Conservation (phyloP, 192 early-diverging fungal genomes). For the Lunasporangiospora selenospora region DNA sequence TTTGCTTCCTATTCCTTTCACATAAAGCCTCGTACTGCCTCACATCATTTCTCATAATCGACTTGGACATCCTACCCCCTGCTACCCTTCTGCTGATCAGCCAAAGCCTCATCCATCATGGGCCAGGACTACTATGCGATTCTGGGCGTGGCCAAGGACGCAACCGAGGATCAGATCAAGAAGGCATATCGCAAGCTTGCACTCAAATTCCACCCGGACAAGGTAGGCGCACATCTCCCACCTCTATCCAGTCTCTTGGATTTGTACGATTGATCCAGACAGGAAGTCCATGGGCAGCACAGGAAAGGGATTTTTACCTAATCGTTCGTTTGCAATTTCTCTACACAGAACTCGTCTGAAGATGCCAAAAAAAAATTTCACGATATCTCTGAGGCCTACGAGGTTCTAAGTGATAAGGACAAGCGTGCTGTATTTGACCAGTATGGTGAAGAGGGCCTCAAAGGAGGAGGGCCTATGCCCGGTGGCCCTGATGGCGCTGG, state of each 20-base stretch:
- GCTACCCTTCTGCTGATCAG: no score
- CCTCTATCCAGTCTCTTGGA: no score
- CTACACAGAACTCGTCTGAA: conserved; percentile 19
- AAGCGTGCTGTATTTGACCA: conserved; percentile 94
- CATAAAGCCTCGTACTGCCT: no score
- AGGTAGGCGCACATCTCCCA: no score
- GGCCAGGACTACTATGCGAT: conserved; percentile 98
- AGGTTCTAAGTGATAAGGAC: conserved; percentile 90
- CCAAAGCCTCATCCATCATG: no score
- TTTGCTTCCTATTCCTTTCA: no score
- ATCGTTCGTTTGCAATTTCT: no score
- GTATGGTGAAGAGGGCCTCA: conserved; percentile 95
- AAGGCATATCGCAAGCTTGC: conserved; percentile 78
- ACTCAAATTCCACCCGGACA: conserved; percentile 50
- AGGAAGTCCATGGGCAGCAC: no score
- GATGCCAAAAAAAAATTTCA: conserved; percentile 88
- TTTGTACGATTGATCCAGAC: no score
- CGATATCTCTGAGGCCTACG: conserved; percentile 97
- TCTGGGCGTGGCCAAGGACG: conserved; percentile 78
- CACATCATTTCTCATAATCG: no score
- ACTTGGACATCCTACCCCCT: no score
- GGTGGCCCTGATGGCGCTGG: conserved; percentile 56
- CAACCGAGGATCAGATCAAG: conserved; percentile 80
- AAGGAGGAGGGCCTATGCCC: conserved; percentile 53
- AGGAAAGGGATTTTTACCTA: no score